Percentiles rank a stretch among this genome's conserved stretches.
Evolutionary conservation across 441 rosid species (phyloP).

Genomic region (Eutrema salsugineum): DNA sequence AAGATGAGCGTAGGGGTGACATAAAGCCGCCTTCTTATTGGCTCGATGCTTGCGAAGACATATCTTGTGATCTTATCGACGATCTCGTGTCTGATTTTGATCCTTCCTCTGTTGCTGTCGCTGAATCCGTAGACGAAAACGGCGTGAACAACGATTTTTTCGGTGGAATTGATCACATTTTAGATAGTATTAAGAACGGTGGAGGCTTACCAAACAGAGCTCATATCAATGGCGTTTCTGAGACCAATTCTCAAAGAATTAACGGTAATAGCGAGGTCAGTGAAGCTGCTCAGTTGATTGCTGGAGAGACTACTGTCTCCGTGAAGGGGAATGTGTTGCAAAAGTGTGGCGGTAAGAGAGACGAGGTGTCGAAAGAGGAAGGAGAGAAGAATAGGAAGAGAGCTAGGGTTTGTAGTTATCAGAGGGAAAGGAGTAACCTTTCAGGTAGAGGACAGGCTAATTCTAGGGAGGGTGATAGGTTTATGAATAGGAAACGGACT

Average conservation of each 20-base stretch:
- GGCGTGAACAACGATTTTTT: conserved; percentile 64
- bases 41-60: conserved; percentile 91
- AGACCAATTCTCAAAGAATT: conserved; percentile 14
- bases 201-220: conserved; percentile 51
- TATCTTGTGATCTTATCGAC: conserved; percentile 62
- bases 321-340: conserved; percentile 38
- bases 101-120: conserved; percentile 43
- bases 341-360: conserved; percentile 28
- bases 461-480: conserved; percentile 57
- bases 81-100: conserved; percentile 69
- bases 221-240: conserved; percentile 25
- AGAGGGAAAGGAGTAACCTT: conserved; percentile 39
- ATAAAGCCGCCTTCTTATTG: conserved; percentile 67
- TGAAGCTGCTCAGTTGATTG: conserved; percentile 24
- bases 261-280: conserved; percentile 9
- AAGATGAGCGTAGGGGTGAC: conserved; percentile 46
- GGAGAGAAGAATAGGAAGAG: conserved; percentile 58
- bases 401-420: conserved; percentile 40
- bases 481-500: conserved; percentile 51
- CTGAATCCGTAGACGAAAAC: conserved; percentile 41
- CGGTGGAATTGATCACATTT: conserved; percentile 93
- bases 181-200: conserved; percentile 85
- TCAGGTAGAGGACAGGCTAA: conserved; percentile 44
- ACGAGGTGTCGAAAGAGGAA: conserved; percentile 34
- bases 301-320: conserved; percentile 29